Base-by-base conservation (phyloP, 805 yeast species). In the Candida koratica region DNA sequence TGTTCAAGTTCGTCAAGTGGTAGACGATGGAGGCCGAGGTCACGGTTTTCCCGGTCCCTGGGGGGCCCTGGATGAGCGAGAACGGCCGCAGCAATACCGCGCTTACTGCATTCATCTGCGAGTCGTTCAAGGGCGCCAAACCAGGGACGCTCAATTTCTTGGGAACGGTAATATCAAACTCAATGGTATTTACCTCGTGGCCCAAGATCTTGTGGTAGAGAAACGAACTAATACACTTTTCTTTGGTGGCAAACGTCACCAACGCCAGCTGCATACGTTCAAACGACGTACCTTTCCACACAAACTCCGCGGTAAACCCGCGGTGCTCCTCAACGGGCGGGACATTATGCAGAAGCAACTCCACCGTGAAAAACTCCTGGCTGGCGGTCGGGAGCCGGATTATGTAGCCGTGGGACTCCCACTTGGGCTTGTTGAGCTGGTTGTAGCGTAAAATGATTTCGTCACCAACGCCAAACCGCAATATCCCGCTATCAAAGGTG, bases 1-100 rank as follows among this genome's bases (percentile, higher is more conserved):
- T 74, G 47, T 75, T 76, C 42, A 79, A 52, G 40, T 77, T 75
- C 3, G 79, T 69, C 36, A 87, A 62, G 50, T 86, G 95, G 48
- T 84, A 81, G 19, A 88, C 75, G 39, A 89, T 84, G 0, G 95
- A 81, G 2, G 96, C 90, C 0, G 96, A 86, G 0, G 96, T 88
- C 11, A 86, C 94, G 1, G 97, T 89, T 54, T 89, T 89, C 55
- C 97, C 97, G 0, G 97, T 89, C 13, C 73, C 73, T 17, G 63
- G 63, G 7, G 97, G 97, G 12, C 97, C 97, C 57, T 89, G 96
- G 43, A 87, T 86, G 46, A 87, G 68, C 5, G 93, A 75, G 28
- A 88, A 64, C 2, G 95, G 95, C 45, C 77, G 68, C 48, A 73
- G 73, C 39, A 87, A 57, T 0, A 81, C 95, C 8, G 71, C 59